Evolutionary conservation across 495 filamentous ascomycete species (phyloP), one percentile per base, ranked within the genome.

Genomic region (Penicillium turbatum): DNA sequence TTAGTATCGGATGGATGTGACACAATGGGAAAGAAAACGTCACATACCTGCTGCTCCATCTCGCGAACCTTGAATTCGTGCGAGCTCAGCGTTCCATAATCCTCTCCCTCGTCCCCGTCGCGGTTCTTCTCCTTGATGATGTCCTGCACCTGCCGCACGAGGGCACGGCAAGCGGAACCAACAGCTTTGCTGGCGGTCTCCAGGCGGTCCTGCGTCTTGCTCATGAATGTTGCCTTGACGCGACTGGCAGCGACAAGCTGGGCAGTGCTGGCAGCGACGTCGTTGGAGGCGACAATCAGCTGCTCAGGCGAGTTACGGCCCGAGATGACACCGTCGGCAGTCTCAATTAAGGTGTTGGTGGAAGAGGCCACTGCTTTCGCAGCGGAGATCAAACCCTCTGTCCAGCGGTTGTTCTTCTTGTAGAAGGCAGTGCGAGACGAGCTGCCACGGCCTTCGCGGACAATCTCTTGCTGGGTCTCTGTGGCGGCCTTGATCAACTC

Each of bases 371-470:
- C 95, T 1, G 93, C 93, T 74, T 97, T 97, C 45, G 93, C 93
- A 5, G 93, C 93, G 31, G 89, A 95, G 68, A 98, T 96, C 40
- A 98, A 80, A 42, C 93, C 93, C 66, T 98, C 95, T 0, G 93
- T 97, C 93, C 93, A 98, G 36, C 93, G 85, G 61, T 89, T 89
- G 79, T 97, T 95, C 76, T 96, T 96, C 81, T 98, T 98, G 84
- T 98, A 98, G 78, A 97, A 98, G 32, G 90, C 89, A n/a, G 92
- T 92, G 21, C 83, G 80, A 35, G 90, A 93, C 34, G 89, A 88
- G 49, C 83, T 87, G 48, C 93, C 93, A 11, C 89, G 86, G 13
- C 93, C 93, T 64, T 96, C 89, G 39, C 90, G 85, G n/a, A 98
- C 93, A 64, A 98, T 98, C 71, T 98, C 93, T 66, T 96, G 86